Conservation (phyloP, 306 rosid genomes). For the peach (Prunus persica) region Prunus_persica_NCBIv2 NC_034016.1:20305001-20305500, state of each 20-base stretch:
- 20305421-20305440: conserved; percentile 62
- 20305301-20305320: no score
- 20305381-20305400: conserved; percentile 63
- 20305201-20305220: conserved; percentile 45
- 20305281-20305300: no score
- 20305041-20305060: conserved; percentile 78
- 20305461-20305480: no score
- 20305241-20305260: conserved; percentile 52
- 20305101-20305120: conserved; percentile 47
- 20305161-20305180: conserved; percentile 53
- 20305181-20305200: conserved; percentile 47
- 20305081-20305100: conserved; percentile 48
- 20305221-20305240: conserved; percentile 71
- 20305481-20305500: no score
- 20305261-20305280: no score
- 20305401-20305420: conserved; percentile 52
- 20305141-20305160: conserved; percentile 79
- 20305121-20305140: conserved; percentile 53
- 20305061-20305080: conserved; percentile 56
- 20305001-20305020: conserved; percentile 43
- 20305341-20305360: conserved; percentile 51
- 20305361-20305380: conserved; percentile 29
- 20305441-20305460: conserved; percentile 45
- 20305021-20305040: conserved; percentile 64
- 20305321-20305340: conserved; percentile 61